Base-by-base conservation (phyloP, 768 basidiomycete genomes). In the Lactifluus echinatus region DNA sequence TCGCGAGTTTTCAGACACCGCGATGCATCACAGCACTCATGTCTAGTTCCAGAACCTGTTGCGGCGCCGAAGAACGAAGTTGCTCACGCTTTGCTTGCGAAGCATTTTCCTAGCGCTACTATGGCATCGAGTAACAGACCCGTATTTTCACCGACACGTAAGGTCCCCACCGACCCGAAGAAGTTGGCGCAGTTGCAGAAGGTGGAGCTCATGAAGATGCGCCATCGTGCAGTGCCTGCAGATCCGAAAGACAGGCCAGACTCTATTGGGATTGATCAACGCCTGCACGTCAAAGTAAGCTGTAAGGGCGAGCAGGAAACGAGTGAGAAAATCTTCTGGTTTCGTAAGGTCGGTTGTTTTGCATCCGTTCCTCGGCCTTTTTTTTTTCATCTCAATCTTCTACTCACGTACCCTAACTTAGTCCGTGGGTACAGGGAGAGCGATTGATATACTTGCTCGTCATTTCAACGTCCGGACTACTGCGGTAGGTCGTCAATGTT, bases 141-240 rank as follows among this genome's bases (percentile, higher is more conserved):
- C 33, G 45, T 55, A 21, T 31, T 59, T n/a, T 3, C 53, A 17
- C 28, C 51, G 8, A 64, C 50, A 28, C 52, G 65, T 50, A 60
- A 65, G 53, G 17, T 64, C 59, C 75, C 79, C 6, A 74, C 73
- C 12, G 78, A 83, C 63, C 76, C 82, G 8, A 74, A 71, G 53
- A 82, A 82, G 62, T 66, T 78, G 21, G 79, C 76, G 1, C 79
- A 81, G 59, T 68, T 75, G 57, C 75, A 76, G 55, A 81, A 80
- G 63, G 66, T 89, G 17, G 79, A 83, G 64, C 66, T 84, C 5
- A 87, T 91, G 78, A 87, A 82, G 66, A 78, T 92, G 77, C 81
- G 83, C 53, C 87, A 86, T 66, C 76, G 73, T 37, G 90, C 90
- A 11, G 63, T 72, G 40, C 79, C 87, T 2, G 80, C 73, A 8